These are phyloP conservation scores for Alisma plantagoaquatica DNA, from an alignment of 106 monocot genomes.

Conservation along the genomic window DNA sequence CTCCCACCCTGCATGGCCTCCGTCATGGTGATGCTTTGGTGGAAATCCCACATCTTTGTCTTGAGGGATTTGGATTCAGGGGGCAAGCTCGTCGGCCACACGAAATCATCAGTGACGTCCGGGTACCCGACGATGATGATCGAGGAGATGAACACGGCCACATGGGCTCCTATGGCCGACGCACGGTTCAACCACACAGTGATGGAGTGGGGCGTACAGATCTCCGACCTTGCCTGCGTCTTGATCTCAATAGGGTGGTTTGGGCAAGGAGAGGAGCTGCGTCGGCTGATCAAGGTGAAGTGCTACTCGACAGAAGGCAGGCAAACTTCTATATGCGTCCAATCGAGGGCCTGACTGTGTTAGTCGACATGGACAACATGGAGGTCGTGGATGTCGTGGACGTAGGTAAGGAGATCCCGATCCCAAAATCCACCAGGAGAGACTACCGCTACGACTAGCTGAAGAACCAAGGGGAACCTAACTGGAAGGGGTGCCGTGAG, in stretches of 20 bases:
- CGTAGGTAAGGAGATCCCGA: constrained; percentile 37
- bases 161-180: constrained; percentile 44
- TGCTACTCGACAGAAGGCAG: constrained; percentile 74
- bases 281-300: constrained; percentile 69
- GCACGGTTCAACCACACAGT: constrained; percentile 48
- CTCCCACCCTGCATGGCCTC: constrained; percentile 45
- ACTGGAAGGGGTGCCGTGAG: not conserved
- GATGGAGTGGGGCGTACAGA: constrained; percentile 39
- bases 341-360: constrained; percentile 89
- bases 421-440: constrained; percentile 52
- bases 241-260: constrained; percentile 82
- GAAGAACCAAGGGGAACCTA: not conserved
- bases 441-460: constrained; percentile 52
- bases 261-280: constrained; percentile 30
- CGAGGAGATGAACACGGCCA: constrained; percentile 57
- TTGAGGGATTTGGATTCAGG: constrained; percentile 20
- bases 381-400: constrained; percentile 41
- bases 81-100: constrained; percentile 26
- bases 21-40: constrained; percentile 31
- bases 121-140: constrained; percentile 76
- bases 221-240: constrained; percentile 80
- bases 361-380: constrained; percentile 72
- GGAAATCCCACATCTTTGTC: constrained; percentile 22
- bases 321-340: constrained; percentile 99
- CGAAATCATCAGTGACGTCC: constrained; percentile 9